phyloP scores from a whole-genome alignment of 192 early-diverging fungal species.

The Backusella westeae region DNA sequence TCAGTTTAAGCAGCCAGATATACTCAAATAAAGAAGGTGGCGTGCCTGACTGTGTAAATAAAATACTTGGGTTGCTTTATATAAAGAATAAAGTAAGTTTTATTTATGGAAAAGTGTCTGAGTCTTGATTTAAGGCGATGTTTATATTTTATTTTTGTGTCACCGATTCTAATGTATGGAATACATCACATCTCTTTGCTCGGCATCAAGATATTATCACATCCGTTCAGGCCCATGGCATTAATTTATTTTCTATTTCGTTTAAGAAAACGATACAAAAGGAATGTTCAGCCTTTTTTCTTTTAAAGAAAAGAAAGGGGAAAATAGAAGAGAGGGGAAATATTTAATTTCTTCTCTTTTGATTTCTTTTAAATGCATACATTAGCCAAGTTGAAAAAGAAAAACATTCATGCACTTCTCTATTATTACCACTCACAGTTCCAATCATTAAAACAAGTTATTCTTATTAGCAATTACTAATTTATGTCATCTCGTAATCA shows the following conservation, averaged over 20 bases:
- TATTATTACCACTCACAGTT: background rate
- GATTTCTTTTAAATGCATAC: conserved; percentile 4
- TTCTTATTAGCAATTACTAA: background rate
- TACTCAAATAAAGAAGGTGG: background rate
- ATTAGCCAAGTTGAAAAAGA: background rate
- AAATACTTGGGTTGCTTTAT: background rate
- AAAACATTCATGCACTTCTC: background rate
- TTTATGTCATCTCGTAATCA: background rate
- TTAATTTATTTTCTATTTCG: background rate
- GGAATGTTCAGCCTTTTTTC: background rate
- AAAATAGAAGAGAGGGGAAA: background rate
- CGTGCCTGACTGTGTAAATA: background rate
- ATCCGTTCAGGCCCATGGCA: background rate
- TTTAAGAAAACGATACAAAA: background rate
- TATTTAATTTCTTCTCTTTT: conserved; percentile 5
- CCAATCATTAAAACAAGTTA: background rate
- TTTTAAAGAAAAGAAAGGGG: background rate
- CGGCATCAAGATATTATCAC: background rate
- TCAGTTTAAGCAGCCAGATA: background rate
- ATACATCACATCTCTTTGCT: background rate
- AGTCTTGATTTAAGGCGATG: background rate
- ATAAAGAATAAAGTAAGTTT: background rate
- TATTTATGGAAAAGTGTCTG: background rate
- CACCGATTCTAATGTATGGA: background rate
- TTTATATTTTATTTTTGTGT: background rate